Base-by-base conservation (phyloP, 352 stramenopile species). In the Phytophthora capsici region DNA sequence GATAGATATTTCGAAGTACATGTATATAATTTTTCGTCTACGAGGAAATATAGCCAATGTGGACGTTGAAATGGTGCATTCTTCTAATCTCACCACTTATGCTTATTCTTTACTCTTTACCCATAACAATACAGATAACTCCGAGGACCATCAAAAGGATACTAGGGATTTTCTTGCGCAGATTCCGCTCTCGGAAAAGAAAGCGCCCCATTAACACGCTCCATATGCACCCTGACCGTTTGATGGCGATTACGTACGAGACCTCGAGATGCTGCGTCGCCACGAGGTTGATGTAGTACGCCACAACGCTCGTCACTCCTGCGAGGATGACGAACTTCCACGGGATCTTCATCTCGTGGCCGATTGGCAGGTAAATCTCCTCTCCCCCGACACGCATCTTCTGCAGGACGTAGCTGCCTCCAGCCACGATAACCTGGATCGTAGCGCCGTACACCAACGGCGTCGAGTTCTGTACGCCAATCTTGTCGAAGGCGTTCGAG, bases 221-320 rank as follows among this genome's bases (percentile, higher is more conserved):
- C 85, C 85, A 93, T 55, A 93, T 92, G 67, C 85, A 93, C 22
- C 85, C 85, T 2, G 85, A 93, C 7, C 85, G 83, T 68, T 93
- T 93, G 75, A 93, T 93, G 6, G 85, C 85, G 49, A 93, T 93
- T 67, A 91, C 85, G 63, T 92, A 93, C 56, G 85, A 92, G 16
- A 93, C 81, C 41, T 93, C 83, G 20, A 93, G 80, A 55, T 74
- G 77, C 62, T 93, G 85, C 60, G 78, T 91, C 23, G 85, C 83
- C 44, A 92, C 73, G 43, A 93, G 77, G 64, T 93, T 93, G 51
- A 93, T 91, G 59, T 93, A 93, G 59, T 93, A 93, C 55, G 83
- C 77, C n/a, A 92, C 75, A 37, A 93, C 71, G 56, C 85, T 93
- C 10, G 81, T 90, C 47, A 91, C 46, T 9, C 76, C 82, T 0